Evolutionary conservation across 75 land plant species (phyloP), one percentile per base, ranked within the genome.

Genomic region (Sequoiadendron giganteum): DNA sequence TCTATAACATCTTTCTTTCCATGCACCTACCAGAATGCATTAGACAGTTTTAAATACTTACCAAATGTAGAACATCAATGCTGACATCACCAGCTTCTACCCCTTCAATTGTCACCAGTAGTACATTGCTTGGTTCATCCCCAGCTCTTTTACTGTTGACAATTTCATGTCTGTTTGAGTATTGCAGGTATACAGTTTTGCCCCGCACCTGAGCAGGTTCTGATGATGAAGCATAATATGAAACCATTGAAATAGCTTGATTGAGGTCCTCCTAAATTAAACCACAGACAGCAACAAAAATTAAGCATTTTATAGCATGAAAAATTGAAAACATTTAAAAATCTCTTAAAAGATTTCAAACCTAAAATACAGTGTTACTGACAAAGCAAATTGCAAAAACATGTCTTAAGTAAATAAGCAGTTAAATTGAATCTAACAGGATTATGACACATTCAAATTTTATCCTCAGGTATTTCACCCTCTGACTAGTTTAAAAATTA

Each of bases 161-260:
- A 54, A 97, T 96, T 91, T 96, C 99, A 75, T 96, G 95, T 90
- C 97, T 89, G 87, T 97, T 97, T 14, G 99, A 97, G 89, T 97
- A 97, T 80, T 97, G 99, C 47, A 97, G 85, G 87, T 97, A 97
- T 49, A 97, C 99, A 54, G 96, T 96, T 86, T 96, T 97, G 16
- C 99, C 97, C 42, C 97, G 90, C 13, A 97, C 93, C 89, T 96
- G 99, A 88, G 97, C 97, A 36, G 96, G 97, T 90, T 97, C 99
- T 1, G 99, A 94, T 5, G 99, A 96, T 15, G 96, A 96, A 19
- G 97, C 99, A 90, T 96, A 97, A 88, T 96, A 97, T 52, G 99
- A 97, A 77, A 97, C 95, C 99, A 97, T 97, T 3, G 95, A 87
- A 88, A 97, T 97, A 76, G 97, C 99, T 88, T 97, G 99, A 87